Conservation (phyloP, 2,329 filamentous ascomycete genomes). For the Calonectria pteridis region DNA sequence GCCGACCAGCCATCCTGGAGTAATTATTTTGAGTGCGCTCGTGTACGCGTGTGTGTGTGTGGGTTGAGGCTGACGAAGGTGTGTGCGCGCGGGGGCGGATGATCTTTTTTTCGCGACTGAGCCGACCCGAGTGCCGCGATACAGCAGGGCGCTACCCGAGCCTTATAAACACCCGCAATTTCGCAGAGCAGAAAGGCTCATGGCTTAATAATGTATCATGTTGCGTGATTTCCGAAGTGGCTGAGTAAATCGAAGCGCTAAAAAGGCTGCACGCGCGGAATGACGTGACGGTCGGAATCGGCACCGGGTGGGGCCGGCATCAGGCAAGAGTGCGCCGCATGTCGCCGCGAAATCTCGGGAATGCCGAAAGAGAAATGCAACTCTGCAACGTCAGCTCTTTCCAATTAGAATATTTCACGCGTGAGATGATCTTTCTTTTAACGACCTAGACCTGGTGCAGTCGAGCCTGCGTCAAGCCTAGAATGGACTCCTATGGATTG, state of each 20-base stretch:
- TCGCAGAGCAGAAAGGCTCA: background rate
- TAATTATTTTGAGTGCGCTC: background rate
- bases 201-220: conserved; percentile 12
- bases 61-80: background rate
- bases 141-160: background rate
- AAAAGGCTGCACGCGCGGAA: background rate
- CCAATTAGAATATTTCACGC: background rate
- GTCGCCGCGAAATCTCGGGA: background rate
- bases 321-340: background rate
- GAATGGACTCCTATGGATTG: too few relatives aligned
- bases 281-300: conserved; percentile 7
- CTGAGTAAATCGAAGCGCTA: background rate
- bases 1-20: conserved; percentile 36
- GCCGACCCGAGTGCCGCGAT: background rate
- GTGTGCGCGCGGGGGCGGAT: background rate
- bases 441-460: background rate
- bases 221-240: conserved; percentile 7
- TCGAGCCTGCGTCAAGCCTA: too few relatives aligned
- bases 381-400: background rate
- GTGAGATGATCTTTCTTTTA: background rate
- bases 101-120: background rate
- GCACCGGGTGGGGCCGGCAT: background rate
- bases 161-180: background rate
- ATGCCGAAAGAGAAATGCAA: background rate
- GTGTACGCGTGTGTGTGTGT: background rate